Conservation (phyloP, 1,139 yeast genomes). For the Nakaseomyces bracarensis region DNA sequence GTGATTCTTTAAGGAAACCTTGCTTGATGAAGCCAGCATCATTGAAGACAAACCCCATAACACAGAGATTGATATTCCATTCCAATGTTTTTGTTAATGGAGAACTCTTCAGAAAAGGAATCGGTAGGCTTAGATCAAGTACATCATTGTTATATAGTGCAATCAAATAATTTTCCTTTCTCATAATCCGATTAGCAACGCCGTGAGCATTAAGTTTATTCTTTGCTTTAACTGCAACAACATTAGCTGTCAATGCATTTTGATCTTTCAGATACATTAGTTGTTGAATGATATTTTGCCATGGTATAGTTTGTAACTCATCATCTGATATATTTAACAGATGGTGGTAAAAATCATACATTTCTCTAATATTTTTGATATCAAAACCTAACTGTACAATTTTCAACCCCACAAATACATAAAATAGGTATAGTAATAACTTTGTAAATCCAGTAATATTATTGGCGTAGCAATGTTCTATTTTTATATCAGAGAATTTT, state of each 20-base stretch:
- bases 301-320: slow-evolving; percentile 85
- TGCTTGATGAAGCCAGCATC: slow-evolving; percentile 78
- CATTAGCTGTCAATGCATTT: slow-evolving; percentile 50
- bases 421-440: slow-evolving; percentile 54
- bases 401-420: slow-evolving; percentile 48
- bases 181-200: slow-evolving; percentile 91
- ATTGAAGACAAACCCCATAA: slow-evolving; percentile 79
- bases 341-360: slow-evolving; percentile 37
- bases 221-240: slow-evolving; percentile 57
- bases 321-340: slow-evolving; percentile 64
- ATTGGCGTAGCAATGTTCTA: slow-evolving; percentile 52
- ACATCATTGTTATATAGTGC: slow-evolving; percentile 78
- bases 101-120: slow-evolving; percentile 32
- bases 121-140: slow-evolving; percentile 55
- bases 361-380: slow-evolving; percentile 31
- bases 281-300: slow-evolving; percentile 82
- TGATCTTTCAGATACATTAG: slow-evolving; percentile 68
- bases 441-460: slow-evolving; percentile 43
- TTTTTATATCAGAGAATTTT: slow-evolving; percentile 41
- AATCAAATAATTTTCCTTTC: slow-evolving; percentile 86
- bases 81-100: slow-evolving; percentile 80
- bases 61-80: slow-evolving; percentile 86
- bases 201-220: slow-evolving; percentile 82
- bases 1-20: slow-evolving; percentile 60
- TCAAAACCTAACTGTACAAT: slow-evolving; percentile 51